Conservation (phyloP, 2,329 filamentous ascomycete species). For the Fusarium clavum region DNA sequence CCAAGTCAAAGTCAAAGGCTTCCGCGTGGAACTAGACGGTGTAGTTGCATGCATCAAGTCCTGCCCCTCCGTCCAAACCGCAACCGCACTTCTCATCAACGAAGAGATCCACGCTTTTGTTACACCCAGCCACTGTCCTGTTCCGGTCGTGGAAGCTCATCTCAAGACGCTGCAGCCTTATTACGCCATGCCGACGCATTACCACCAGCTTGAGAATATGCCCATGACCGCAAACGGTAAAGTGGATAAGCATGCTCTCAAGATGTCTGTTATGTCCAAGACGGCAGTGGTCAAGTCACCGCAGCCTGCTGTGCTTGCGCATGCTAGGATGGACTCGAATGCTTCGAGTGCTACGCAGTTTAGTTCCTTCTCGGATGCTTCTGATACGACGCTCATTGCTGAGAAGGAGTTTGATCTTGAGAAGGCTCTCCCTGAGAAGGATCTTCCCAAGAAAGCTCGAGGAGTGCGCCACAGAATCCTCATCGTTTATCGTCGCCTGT, state of each 20-base stretch:
- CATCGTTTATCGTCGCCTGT: constrained; percentile 67
- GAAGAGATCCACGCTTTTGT: constrained; percentile 64
- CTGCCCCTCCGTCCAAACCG: constrained; percentile 58
- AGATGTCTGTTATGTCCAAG: neutral
- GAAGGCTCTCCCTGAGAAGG: constrained; percentile 56
- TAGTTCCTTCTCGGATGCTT: constrained; percentile 30
- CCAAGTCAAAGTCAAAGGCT: constrained; percentile 71
- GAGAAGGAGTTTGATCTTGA: constrained; percentile 47
- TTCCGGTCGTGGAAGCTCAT: constrained; percentile 53
- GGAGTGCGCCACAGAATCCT: constrained; percentile 58
- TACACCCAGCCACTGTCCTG: constrained; percentile 51
- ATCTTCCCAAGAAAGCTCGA: constrained; percentile 53
- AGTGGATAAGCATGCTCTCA: constrained; percentile 62
- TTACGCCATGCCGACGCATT: constrained; percentile 63
- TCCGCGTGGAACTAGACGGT: constrained; percentile 71
- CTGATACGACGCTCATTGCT: constrained; percentile 31
- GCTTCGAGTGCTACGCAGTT: constrained; percentile 45
- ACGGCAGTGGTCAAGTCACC: constrained; percentile 6
- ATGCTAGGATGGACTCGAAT: constrained; percentile 44
- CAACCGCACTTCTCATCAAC: constrained; percentile 60
- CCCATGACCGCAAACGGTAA: constrained; percentile 68
- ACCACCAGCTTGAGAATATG: constrained; percentile 56
- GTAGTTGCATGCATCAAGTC: constrained; percentile 61
- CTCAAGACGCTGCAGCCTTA: constrained; percentile 62
- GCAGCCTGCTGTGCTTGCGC: constrained; percentile 24